Evolutionary conservation across 441 rosid genomes (phyloP), one percentile per base, ranked within the genome.

Genomic region (Syzygium syzygioides): DNA sequence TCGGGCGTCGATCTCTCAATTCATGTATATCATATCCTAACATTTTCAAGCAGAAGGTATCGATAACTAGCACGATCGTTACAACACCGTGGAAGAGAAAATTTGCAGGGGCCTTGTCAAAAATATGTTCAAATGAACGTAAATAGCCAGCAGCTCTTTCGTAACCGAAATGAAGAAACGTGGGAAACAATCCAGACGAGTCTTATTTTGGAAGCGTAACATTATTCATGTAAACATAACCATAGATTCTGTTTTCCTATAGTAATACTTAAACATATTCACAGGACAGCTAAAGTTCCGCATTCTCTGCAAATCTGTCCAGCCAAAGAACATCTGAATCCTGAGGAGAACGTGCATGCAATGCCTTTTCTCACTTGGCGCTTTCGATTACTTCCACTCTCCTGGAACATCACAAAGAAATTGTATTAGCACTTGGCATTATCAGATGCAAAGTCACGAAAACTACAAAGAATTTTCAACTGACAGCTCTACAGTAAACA

Each of bases 11-110:
- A 76, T 76, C 52, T 23, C 28, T 41, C 80, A 12, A 37, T 76
- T 76, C 83, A 20, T 0, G 9, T 3, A 76, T 76, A 15, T 76
- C 0, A 0, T 0, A 11, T 71, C 18, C 6, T 11, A 20, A 20
- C 28, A 37, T 71, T 68, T 68, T 34, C 80, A 34, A 34, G 50
- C 48, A 5, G 48, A 32, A 66, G 28, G 14, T 68, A 68, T 0
- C 4, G 50, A 26, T 37, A 71, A 30, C 76, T 32, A 32, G 41
- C 4, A 30, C 23, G 41, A 17, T 8, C 9, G 10, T 32, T 66
- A 66, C 76, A 32, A 66, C 76, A 32, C 41, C 23, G 9, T 66
- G 76, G 52, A 76, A 41, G 83, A 37, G 83, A 23, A 10, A 71
- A 23, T 37, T 37, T 37, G 9, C 80, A 71, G 6, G 52, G 52